Base-by-base conservation (phyloP, 805 yeast genomes). In the Soucietia sequanensis region DNA sequence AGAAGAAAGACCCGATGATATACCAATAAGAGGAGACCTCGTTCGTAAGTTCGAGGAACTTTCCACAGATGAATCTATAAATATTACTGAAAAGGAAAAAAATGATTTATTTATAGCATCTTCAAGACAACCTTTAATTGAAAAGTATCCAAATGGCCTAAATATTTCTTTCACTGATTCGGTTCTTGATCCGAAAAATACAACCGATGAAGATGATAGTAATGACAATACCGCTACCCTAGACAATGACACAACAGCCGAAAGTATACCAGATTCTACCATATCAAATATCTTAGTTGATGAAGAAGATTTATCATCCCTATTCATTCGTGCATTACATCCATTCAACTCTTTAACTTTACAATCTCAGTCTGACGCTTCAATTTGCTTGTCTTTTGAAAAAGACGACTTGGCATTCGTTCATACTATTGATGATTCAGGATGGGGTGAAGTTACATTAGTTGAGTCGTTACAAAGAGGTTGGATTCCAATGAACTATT, bases 401-500 rank as follows among this genome's bases (percentile, higher is more conserved):
- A 77, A 76, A 42, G 75, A 76, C 42, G 93, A 83, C 47, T 62
- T 81, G 31, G 90, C 87, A 0, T 85, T 84, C 56, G 85, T 85
- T 4, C 89, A 84, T 49, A 75, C 84, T 6, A 76, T 84, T 15
- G 93, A 84, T 54, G 81, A 81, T 35, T 80, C 88, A 14, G 95
- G 93, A 0, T 85, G 95, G 95, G 91, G 90, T 40, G 95, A 85
- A 55, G 93, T 84, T 2, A 84, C 90, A 0, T 51, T 84, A 24
- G 59, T 84, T 6, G 80, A 77, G 37, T 67, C 80, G 10, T 63
- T 80, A 33, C 71, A 72, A 47, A 62, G 88, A 42, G 95, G 95
- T 12, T 85, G 95, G 95, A 86, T 84, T 12, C 95, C 95, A 3
- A 80, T 85, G 72, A 85, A 84, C 52, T 85, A 82, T 59, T 85